Evolutionary conservation across 495 filamentous ascomycete species (phyloP).

Genomic region (Daldinia childiae): DNA sequence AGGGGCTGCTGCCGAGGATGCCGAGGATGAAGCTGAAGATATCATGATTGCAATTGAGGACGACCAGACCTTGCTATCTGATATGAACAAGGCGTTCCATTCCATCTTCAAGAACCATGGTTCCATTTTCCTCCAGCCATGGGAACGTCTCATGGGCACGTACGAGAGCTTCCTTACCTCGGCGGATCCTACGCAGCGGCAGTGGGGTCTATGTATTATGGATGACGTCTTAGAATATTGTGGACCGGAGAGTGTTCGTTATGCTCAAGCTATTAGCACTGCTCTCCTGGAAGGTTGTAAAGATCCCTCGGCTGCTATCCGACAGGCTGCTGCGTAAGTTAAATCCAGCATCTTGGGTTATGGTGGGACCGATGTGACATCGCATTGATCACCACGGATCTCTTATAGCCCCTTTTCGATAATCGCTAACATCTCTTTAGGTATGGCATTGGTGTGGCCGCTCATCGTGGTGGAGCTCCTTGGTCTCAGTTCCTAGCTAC

Average conservation of each 20-base stretch:
- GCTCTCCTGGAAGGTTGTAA: slow-evolving; percentile 83
- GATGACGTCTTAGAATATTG: slow-evolving; percentile 99
- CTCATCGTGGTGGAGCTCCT: slow-evolving; percentile 84
- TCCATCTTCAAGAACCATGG: slow-evolving; percentile 98
- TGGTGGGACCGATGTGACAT: too few relatives aligned
- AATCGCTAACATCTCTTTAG: slow-evolving; percentile 27
- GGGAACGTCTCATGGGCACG: slow-evolving; percentile 83
- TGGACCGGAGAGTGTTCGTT: slow-evolving; percentile 81
- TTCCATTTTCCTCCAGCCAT: slow-evolving; percentile 80
- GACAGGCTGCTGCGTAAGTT: slow-evolving; percentile 82
- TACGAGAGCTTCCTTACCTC: slow-evolving; percentile 89
- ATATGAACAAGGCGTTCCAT: slow-evolving; percentile 99
- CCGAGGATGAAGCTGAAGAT: slow-evolving; percentile 83
- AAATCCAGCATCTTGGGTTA: background rate
- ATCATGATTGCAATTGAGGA: slow-evolving; percentile 93
- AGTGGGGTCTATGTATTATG: slow-evolving; percentile 98
- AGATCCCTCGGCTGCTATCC: slow-evolving; percentile 87
- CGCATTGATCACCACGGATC: too few relatives aligned
- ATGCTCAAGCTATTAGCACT: slow-evolving; percentile 83
- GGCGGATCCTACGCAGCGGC: slow-evolving; percentile 87
- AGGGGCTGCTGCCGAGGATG: slow-evolving; percentile 77
- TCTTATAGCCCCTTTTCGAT: background rate
- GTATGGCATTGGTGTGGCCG: slow-evolving; percentile 95
- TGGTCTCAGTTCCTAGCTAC: slow-evolving; percentile 87
- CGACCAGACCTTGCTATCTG: slow-evolving; percentile 93